These are phyloP conservation scores for Podaxis rugospora DNA, from an alignment of 768 basidiomycete species.

Conservation along the genomic window DNA sequence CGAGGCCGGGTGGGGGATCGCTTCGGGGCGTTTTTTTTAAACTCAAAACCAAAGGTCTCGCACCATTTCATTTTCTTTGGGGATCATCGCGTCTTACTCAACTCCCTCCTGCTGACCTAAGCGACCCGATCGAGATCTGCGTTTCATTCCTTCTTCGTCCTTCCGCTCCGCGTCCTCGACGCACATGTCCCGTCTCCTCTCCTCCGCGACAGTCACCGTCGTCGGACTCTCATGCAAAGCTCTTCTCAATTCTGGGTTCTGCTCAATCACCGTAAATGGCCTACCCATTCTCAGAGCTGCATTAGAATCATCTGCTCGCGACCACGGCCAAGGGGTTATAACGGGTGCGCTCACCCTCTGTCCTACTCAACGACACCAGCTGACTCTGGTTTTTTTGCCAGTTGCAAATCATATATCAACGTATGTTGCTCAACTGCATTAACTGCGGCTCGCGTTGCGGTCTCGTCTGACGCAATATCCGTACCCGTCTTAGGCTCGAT, in stretches of 20 bases:
- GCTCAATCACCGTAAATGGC: constrained; percentile 67
- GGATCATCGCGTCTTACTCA: background rate
- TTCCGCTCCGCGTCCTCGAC: constrained; percentile 9
- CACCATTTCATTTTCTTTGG: constrained; percentile 17
- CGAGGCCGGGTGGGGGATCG: constrained; percentile 11
- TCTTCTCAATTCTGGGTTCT: constrained; percentile 63
- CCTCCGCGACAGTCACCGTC: constrained; percentile 55
- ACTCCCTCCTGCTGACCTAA: constrained; percentile 12
- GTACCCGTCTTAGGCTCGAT: constrained; percentile 50
- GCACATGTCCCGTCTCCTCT: constrained; percentile 40
- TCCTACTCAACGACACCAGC: constrained; percentile 6
- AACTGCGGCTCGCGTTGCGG: background rate
- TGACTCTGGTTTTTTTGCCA: constrained; percentile 24
- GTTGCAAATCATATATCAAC: constrained; percentile 95
- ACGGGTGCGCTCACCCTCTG: constrained; percentile 48
- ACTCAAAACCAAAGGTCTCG: background rate
- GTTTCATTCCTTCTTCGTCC: constrained; percentile 8
- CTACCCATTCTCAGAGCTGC: constrained; percentile 60
- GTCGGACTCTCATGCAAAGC: constrained; percentile 79
- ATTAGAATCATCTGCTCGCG: constrained; percentile 43
- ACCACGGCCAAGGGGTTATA: constrained; percentile 57
- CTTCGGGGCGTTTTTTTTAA: background rate
- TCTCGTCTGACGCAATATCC: constrained; percentile 8
- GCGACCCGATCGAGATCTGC: constrained; percentile 5
- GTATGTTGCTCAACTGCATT: constrained; percentile 34